Base-by-base conservation (phyloP, 1,284 basidiomycete species). In the Apiotrichum gamsii region DNA sequence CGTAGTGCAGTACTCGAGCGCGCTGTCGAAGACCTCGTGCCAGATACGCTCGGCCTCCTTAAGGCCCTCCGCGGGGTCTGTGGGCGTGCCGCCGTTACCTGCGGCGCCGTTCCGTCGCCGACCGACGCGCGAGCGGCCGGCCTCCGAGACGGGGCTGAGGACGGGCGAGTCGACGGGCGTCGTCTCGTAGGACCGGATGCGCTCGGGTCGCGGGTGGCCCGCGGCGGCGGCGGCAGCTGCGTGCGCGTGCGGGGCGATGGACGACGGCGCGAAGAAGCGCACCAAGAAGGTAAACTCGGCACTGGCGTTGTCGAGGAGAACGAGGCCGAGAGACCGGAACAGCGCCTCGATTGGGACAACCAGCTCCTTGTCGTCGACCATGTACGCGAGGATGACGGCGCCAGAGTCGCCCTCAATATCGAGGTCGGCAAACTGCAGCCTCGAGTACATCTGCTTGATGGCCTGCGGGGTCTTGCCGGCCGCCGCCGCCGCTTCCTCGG, bases 11-110 rank as follows among this genome's bases (percentile, higher is more conserved):
- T 91, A 93, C 49, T 87, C 85, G 43, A 93, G 73, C 6, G 87
- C 85, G 2, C 90, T 87, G 57, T 90, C 90, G 68, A 94, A 82
- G 25, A 94, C 80, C 62, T 89, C 86, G 70, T 90, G 91, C 90
- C 90, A 96, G 18, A 88, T 62, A 6, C 59, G 53, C 21, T 77
- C 75, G 15, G 72, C 65, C 5, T 69, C 59, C 56, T 64, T 54
- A 15, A 64, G 49, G 25, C 39, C 74, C 3, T 77, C 74, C 62
- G 80, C 28, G n/a, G 39, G 39, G 16, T 40, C 45, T 76, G 31
- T n/a, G n/a, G n/a, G 82, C 66, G 19, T 74, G 16, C n/a, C 25
- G 4, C n/a, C n/a, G n/a, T n/a, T n/a, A n/a, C n/a, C n/a, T n/a
- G 4, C 19, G 10, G 23, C 40, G 9, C 11, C 35, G 18, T 20